phyloP scores from a whole-genome alignment of 768 basidiomycete species.

The Pulveroboletus ravenelii region DNA sequence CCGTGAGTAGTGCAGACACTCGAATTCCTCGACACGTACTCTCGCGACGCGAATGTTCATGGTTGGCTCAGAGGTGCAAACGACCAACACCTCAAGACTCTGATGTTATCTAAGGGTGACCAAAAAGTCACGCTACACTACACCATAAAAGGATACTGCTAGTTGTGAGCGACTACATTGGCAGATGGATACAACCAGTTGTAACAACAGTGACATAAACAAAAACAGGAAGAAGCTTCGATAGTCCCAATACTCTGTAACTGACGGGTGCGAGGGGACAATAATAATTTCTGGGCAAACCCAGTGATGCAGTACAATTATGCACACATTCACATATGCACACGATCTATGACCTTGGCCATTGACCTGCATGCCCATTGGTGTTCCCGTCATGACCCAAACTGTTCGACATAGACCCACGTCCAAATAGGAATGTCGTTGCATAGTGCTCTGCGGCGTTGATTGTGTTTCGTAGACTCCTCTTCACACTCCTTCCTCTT shows the following conservation, averaged over 20 bases:
- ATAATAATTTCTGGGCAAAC: conserved; percentile 5
- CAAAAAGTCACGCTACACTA: neutral
- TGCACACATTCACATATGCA: conserved; percentile 2
- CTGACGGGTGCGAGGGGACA: neutral
- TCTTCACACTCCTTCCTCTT: conserved; percentile 58
- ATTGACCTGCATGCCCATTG: conserved; percentile 22
- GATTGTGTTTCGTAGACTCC: conserved; percentile 62
- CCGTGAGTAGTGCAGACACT: conserved; percentile 12
- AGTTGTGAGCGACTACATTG: conserved; percentile 17
- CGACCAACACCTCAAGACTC: neutral
- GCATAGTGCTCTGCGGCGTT: conserved; percentile 69
- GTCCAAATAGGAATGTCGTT: conserved; percentile 58
- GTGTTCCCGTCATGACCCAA: conserved; percentile 19
- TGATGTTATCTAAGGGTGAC: neutral
- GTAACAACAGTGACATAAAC: conserved; percentile 22
- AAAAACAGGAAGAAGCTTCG: conserved; percentile 4
- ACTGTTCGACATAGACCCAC: conserved; percentile 31
- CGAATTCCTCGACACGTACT: conserved; percentile 13
- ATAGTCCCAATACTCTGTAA: conserved; percentile 12
- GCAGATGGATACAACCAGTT: conserved; percentile 19
- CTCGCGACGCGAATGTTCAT: conserved; percentile 32
- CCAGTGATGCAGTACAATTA: conserved; percentile 7
- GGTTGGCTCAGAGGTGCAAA: neutral
- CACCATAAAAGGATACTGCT: conserved; percentile 11
- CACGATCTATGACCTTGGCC: conserved; percentile 20